Evolutionary conservation across 352 stramenopile species (phyloP), one percentile per base, ranked within the genome.

Genomic region (Phytopythium litorale): DNA sequence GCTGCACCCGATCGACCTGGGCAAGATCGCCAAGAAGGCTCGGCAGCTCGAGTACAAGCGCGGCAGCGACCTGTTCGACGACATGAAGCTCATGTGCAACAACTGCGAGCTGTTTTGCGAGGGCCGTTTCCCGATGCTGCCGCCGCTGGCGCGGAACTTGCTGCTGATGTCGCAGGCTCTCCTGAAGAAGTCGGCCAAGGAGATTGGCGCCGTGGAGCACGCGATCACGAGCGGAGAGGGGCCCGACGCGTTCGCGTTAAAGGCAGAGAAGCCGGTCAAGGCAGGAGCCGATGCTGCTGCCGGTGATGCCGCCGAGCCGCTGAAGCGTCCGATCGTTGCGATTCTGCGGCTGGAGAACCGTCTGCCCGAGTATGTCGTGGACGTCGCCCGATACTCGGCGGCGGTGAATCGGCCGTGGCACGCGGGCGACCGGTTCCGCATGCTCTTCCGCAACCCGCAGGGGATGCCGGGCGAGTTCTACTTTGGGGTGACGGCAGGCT

Each of bases 61-160:
- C 35, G 68, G 64, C 5, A 63, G 65, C 13, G 68, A 85, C 25
- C 85, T 94, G 67, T 70, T 90, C 50, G 62, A 72, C 4, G 85
- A 94, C 58, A 62, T 94, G 33, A 79, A 75, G 65, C 72, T 92
- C 23, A 84, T 92, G 51, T 73, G 79, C 32, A 89, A 74, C 64
- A 94, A 94, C 62, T 94, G 85, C 46, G 70, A 82, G 51, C 64
- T 92, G 7, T 94, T 92, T 58, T 94, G 85, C 54, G 81, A 92
- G 67, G 85, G 78, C 9, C 76, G 84, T 8, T 94, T 92, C 50
- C 85, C 85, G 13, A 83, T 79, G 49, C 66, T 94, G 37, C 85
- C 85, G 13, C 85, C 85, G 15, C 72, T 94, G 30, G 85, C 85
- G 6, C 63, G 81, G 30, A 89, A 91, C 56, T 63, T 94, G 40